Evolutionary conservation across 1,284 basidiomycete species (phyloP).

Genomic region (Fistulina hepatica): DNA sequence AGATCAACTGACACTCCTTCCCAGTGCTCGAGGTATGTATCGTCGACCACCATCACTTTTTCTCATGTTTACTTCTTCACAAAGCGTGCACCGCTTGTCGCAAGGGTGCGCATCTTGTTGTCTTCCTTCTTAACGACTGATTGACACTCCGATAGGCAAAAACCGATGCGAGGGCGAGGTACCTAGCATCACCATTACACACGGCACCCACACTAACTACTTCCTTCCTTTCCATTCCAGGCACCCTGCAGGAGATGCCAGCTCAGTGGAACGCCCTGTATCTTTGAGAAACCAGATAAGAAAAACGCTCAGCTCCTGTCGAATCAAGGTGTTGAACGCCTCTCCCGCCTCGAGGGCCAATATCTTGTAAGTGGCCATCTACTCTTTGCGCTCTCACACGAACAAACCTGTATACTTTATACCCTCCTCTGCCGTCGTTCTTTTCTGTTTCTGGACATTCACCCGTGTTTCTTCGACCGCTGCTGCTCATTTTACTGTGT

Average conservation of each 20-base stretch:
- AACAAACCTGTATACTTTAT: too few species aligned
- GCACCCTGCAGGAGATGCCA: conserved; percentile 85
- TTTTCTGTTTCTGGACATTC: too few species aligned
- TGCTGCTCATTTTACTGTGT: too few species aligned
- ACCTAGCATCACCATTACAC: conserved; percentile 21
- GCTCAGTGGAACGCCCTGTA: conserved; percentile 69
- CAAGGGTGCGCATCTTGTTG: too few species aligned
- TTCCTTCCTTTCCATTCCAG: conserved; percentile 36
- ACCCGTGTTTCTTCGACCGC: too few species aligned
- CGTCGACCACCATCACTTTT: too few species aligned
- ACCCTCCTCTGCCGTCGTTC: too few species aligned
- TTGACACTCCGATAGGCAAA: conserved; percentile 56
- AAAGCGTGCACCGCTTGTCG: conserved; percentile 15
- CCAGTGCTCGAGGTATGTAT: too few species aligned
- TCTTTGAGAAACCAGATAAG: conserved; percentile 91
- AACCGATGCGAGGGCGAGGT: conserved; percentile 89
- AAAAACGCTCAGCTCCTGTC: conserved; percentile 60
- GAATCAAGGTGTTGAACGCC: too few species aligned
- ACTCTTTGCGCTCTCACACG: conserved; percentile 6
- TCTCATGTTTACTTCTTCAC: too few species aligned
- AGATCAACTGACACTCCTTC: too few species aligned
- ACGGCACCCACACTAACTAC: conserved; percentile 51
- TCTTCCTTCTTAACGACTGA: background rate
- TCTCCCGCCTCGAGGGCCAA: conserved; percentile 74
- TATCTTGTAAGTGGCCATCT: conserved; percentile 46